A percentile compares a stretch with the other conserved stretches of the same genome.
Conservation (phyloP, 495 filamentous ascomycete genomes). For the Lindgomyces ingoldianus region DNA sequence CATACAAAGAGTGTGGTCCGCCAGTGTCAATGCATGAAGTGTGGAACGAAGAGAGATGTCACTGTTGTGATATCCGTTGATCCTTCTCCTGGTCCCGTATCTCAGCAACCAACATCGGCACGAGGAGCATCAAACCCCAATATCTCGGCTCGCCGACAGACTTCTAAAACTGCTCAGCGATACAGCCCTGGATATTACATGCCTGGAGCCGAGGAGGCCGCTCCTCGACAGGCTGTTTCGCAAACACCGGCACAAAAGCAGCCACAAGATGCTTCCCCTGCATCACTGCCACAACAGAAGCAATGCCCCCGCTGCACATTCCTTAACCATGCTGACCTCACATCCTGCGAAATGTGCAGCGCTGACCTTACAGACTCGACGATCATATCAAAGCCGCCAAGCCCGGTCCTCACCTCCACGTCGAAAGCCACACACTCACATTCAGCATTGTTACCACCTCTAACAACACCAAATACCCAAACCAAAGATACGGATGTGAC, state of each 20-base stretch:
- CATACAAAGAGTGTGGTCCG: conserved; percentile 22
- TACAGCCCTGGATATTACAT: conserved; percentile 30
- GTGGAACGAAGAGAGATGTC: conserved; percentile 33
- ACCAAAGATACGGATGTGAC: background rate
- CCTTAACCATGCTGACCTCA: conserved; percentile 29
- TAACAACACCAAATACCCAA: background rate
- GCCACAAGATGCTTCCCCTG: background rate
- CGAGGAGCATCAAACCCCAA: conserved; percentile 10
- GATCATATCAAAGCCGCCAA: conserved; percentile 18
- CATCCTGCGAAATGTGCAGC: conserved; percentile 25
- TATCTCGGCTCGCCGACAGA: conserved; percentile 2
- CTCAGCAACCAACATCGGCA: background rate
- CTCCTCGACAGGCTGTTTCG: background rate
- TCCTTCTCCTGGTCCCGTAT: conserved; percentile 19
- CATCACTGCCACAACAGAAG: conserved; percentile 21
- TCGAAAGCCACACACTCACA: conserved; percentile 13
- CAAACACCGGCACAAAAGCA: background rate
- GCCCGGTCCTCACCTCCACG: background rate
- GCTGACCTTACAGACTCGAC: conserved; percentile 22
- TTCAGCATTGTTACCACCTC: conserved; percentile 19
- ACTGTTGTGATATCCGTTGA: conserved; percentile 33
- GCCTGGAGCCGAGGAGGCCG: conserved; percentile 11
- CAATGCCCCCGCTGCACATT: conserved; percentile 30
- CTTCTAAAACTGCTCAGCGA: conserved; percentile 25
- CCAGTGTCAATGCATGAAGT: conserved; percentile 34